Evolutionary conservation across 1,284 basidiomycete genomes (phyloP).

Genomic region (Bondarzewia mesenterica): DNA sequence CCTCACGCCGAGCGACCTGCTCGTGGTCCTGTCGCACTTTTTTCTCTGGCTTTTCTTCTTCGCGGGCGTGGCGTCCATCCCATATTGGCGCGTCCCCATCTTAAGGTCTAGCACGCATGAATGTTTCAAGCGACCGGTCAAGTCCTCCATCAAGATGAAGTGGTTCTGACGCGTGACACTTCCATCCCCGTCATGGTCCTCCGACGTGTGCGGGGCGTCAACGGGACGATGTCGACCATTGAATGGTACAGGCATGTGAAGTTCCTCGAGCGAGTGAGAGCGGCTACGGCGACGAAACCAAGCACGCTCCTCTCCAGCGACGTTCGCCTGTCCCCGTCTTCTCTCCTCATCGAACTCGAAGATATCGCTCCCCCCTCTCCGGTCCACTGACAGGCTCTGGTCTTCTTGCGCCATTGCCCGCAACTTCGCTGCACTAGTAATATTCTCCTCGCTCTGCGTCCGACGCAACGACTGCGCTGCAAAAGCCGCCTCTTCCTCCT

Average conservation of each 20-base stretch:
- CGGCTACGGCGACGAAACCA: slow-evolving; percentile 38
- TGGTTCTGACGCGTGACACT: slow-evolving; percentile 82
- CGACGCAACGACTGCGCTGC: slow-evolving; percentile 37
- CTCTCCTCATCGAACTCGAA: slow-evolving; percentile 42
- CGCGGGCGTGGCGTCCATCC: slow-evolving; percentile 84
- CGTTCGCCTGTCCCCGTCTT: neutral
- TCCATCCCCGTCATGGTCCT: slow-evolving; percentile 17
- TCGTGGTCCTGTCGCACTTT: slow-evolving; percentile 96
- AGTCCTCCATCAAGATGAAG: slow-evolving; percentile 98
- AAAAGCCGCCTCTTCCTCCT: slow-evolving; percentile 22
- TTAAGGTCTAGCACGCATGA: slow-evolving; percentile 98
- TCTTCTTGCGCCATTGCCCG: slow-evolving; percentile 12
- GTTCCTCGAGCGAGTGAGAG: slow-evolving; percentile 37
- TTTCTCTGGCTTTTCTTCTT: slow-evolving; percentile 98
- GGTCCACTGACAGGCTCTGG: neutral
- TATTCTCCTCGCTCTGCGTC: slow-evolving; percentile 51
- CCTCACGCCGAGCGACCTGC: slow-evolving; percentile 82
- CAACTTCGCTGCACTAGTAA: slow-evolving; percentile 28
- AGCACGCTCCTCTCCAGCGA: slow-evolving; percentile 3
- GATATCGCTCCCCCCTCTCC: slow-evolving; percentile 21
- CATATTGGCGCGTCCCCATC: slow-evolving; percentile 99
- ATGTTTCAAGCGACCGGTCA: slow-evolving; percentile 89
- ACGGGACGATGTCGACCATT: neutral
- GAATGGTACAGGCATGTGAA: slow-evolving; percentile 2
- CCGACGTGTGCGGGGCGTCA: slow-evolving; percentile 10